Percentiles rank a stretch among this genome's conserved stretches.
Conservation (phyloP, 495 filamentous ascomycete genomes). For the Achaetomiella virescens region DNA sequence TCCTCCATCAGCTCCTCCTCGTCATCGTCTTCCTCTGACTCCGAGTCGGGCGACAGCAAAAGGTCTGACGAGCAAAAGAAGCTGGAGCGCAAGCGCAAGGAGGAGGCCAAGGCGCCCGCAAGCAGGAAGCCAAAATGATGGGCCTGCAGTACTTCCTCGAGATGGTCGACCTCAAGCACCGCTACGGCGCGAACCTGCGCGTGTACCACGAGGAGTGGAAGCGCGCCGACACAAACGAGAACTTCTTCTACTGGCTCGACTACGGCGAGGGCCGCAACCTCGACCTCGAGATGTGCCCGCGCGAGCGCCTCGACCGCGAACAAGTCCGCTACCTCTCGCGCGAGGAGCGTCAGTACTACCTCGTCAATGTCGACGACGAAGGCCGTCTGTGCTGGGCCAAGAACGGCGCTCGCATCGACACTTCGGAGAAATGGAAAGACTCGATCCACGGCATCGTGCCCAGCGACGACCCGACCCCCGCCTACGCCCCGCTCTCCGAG, state of each 20-base stretch:
- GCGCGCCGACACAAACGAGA: conserved; percentile 64
- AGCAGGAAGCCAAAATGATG: conserved; percentile 67
- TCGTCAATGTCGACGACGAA: conserved; percentile 60
- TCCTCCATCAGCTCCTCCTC: conserved; percentile 15
- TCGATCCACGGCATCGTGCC: conserved; percentile 71
- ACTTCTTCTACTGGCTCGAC: conserved; percentile 97
- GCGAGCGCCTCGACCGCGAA: conserved; percentile 61
- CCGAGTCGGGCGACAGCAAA: conserved; percentile 23
- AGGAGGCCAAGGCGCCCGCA: conserved; percentile 41
- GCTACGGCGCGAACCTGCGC: conserved; percentile 79
- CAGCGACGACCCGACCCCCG: conserved; percentile 53
- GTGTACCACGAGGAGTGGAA: conserved; percentile 84
- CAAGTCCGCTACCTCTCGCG: conserved; percentile 66
- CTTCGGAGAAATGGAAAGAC: conserved; percentile 68
- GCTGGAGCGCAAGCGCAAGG: conserved; percentile 32
- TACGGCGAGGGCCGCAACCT: conserved; percentile 62
- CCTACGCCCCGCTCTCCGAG: conserved; percentile 28
- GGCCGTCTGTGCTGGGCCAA: conserved; percentile 74
- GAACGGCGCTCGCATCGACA: conserved; percentile 70
- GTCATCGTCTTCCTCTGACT: conserved; percentile 26
- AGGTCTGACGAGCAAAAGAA: conserved; percentile 28
- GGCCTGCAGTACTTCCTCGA: conserved; percentile 87
- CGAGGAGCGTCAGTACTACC: conserved; percentile 66
- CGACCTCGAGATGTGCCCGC: conserved; percentile 53
- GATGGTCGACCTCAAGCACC: conserved; percentile 86